Base-by-base conservation (phyloP, 2,329 filamentous ascomycete genomes). In the Teratosphaeria nubilosa region DNA sequence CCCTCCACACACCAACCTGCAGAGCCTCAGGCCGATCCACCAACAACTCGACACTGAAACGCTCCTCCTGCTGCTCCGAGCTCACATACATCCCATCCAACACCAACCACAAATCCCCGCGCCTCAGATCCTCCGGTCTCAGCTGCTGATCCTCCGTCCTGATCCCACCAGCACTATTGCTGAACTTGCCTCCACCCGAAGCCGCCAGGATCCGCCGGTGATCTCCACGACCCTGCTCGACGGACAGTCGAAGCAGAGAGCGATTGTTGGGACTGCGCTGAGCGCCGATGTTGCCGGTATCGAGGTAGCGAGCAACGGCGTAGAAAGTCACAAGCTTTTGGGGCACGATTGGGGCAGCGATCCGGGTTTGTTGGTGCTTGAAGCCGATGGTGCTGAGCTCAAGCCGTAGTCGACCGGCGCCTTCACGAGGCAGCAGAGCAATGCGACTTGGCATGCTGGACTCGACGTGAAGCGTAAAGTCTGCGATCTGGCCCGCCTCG, bases 91-190 rank as follows among this genome's bases (percentile, higher is more conserved):
- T 81, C 63, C 87, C 81, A 73, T 96, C 91, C 50, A 96, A 76
- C 5, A 96, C 86, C 56, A 96, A 77, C 87, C 88, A 95, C 58
- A 91, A 71, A 20, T 85, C 85, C 22, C 81, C 80, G 30, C 58
- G 55, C 10, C 73, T 74, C 31, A 73, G 74, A 58, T 78, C 75
- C n/a, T 76, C 79, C 0, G 89, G 87, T 51, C 85, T 83, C 50
- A 96, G 74, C 73, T 95, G 86, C 55, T 95, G 80, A 62, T 92
- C 86, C 14, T 83, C 78, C 1, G 87, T 88, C 54, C 88, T 80
- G 27, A 95, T 71, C 9, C 71, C 79, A 0, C 83, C 84, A 59
- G 80, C 77, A 22, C 80, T 80, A 72, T 95, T 88, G 52, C 82
- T 83, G 68, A 90, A 94, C 60, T 86, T 84, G 5, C 88, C 88